Base-by-base conservation (phyloP, 169 alveolate genomes). In the Cryptosporidium sp. region DNA sequence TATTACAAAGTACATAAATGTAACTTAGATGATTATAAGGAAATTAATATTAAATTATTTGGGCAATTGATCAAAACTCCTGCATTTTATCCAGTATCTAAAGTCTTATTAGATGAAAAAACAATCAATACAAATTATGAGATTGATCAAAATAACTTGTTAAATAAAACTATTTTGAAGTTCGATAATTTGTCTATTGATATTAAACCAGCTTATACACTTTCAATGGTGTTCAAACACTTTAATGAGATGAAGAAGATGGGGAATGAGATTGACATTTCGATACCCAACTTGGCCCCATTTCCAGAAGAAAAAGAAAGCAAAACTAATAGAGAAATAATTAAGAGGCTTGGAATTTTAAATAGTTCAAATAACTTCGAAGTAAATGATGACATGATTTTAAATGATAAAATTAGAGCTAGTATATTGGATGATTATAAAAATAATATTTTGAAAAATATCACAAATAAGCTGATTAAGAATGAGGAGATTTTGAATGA, bases 161-260 rank as follows among this genome's bases (percentile, higher is more conserved):
- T 62, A 10, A 60, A 62, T 60, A 62, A 29, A 42, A 62, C 89
- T 0, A 42, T 62, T 23, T 37, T 80, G 29, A 31, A 60, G 35
- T 80, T 80, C 62, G 89, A 80, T 44, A 60, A 62, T 31, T 42
- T 60, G 44, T 80, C 89, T 1, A 80, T 80, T 35, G 89, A 80
- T 80, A 44, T 80, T 29, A 80, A 80, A 14, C 89, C 89, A 45
- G 75, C 89, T 3, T 80, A 80, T 62, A 80, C 73, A 7, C 26
- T 80, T 18, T 60, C 75, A 35, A 62, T 80, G 89, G 73, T 80
- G 21, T 80, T 80, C 42, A 80, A 80, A 61, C 51, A 60, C 29
- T 80, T 80, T 42, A 67, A 60, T 33, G 89, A 80, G 62, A 80
- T 80, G 89, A 80, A 80, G 48, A 80, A 62, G 62, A 80, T 65